Percentiles rank a stretch among this genome's conserved stretches.
Conservation (phyloP, 1,284 basidiomycete species). For the Stereum hirsutum region DNA sequence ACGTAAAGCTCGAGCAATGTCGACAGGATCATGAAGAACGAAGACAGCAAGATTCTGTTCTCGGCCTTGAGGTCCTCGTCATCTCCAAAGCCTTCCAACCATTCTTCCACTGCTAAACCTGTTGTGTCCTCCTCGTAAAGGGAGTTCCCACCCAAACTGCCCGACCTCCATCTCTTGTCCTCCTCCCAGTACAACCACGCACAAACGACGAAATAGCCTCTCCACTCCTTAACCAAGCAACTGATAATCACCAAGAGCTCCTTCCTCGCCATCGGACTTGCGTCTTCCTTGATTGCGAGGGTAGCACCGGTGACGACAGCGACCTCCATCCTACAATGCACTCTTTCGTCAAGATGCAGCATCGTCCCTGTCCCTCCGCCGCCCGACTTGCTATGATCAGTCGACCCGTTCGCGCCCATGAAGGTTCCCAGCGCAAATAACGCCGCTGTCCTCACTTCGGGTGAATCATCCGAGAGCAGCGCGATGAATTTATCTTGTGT, state of each 20-base stretch:
- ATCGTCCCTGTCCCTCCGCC: slow-evolving; percentile 86
- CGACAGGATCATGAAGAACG: slow-evolving; percentile 90
- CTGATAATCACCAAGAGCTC: slow-evolving; percentile 90
- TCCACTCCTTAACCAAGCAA: slow-evolving; percentile 92
- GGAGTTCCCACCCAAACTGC: slow-evolving; percentile 16
- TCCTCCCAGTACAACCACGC: slow-evolving; percentile 96
- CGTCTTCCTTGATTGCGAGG: slow-evolving; percentile 85
- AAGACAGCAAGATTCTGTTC: slow-evolving; percentile 78
- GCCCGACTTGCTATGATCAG: slow-evolving; percentile 54
- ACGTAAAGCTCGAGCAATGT: slow-evolving; percentile 86
- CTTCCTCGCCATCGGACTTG: slow-evolving; percentile 93
- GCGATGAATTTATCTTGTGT: slow-evolving; percentile 84
- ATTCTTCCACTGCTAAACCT: slow-evolving; percentile 64
- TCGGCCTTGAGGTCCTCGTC: slow-evolving; percentile 64
- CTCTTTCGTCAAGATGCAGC: slow-evolving; percentile 73
- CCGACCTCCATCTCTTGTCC: slow-evolving; percentile 46
- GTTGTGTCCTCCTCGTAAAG: slow-evolving; percentile 59
- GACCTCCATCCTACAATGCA: slow-evolving; percentile 74
- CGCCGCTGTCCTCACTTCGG: slow-evolving; percentile 89
- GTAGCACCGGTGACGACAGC: slow-evolving; percentile 70
- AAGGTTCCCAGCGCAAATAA: slow-evolving; percentile 92
- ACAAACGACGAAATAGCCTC: slow-evolving; percentile 92
- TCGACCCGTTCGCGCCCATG: slow-evolving; percentile 81
- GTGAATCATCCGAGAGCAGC: slow-evolving; percentile 81
- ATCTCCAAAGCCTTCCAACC: slow-evolving; percentile 60